Evolutionary conservation across 1,284 basidiomycete species (phyloP), one percentile per base, ranked within the genome.

Genomic region (Phellopilus nigrolimitatus): DNA sequence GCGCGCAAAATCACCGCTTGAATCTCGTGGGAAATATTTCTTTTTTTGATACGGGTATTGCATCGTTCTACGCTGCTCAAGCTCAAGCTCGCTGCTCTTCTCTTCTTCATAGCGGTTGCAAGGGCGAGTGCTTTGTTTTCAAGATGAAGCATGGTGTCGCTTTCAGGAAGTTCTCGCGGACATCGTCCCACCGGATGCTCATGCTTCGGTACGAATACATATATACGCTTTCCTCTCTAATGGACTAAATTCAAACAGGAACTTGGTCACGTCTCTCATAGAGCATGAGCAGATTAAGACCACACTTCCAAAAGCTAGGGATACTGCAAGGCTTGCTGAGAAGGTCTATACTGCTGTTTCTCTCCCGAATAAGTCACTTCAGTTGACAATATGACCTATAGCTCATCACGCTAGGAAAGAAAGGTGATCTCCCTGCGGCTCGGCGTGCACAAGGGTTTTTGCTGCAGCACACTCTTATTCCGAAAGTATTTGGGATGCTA

Each of bases 251-350:
- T 47, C 38, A 28, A 40, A 51, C 28, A 94, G 95, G 59, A 98
- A 98, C 68, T 72, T 99, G 49, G 95, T 99, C 60, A 91, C 93
- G 15, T 95, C 94, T 12, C 78, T 99, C 42, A 80, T 99, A 55
- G 83, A 97, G 65, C 94, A 99, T 71, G 93, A 98, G 66, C 88
- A 92, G 64, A 95, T 99, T 67, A 88, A 89, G 66, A 99, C 97
- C 4, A 99, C 97, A 0, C 73, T 97, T 24, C 89, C 97, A 19
- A 99, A 99, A 69, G 97, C 97, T 1, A 88, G 90, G 66, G 94
- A 97, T 64, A 76, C 94, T 3, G 91, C 91, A 8, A 80, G 91
- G 58, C 71, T 97, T 49, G 94, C 94, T 36, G 97, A 99, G 67
- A 97, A 97, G 82, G 91, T 91, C 57, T 51, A 64, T 5, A 53